Percentiles rank a stretch among this genome's conserved stretches.
Evolutionary conservation across 805 yeast species (phyloP).

Genomic region (Blastobotrys terrestris): DNA sequence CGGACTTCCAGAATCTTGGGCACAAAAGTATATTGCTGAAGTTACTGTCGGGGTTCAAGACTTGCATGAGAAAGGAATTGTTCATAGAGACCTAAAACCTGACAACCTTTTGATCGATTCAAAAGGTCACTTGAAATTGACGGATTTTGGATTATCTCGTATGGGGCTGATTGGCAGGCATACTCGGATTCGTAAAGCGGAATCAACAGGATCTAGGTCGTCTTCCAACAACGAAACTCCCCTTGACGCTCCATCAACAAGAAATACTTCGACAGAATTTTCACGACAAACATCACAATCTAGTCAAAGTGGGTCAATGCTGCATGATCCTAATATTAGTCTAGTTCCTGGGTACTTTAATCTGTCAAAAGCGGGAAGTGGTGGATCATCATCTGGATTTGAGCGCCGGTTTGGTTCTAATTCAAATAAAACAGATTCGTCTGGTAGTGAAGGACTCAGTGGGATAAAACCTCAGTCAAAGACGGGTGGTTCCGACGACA

Average conservation of each 20-base stretch:
- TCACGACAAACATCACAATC: not conserved
- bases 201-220: not conserved
- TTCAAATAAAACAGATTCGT: not conserved
- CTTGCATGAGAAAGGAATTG: slow-evolving; percentile 79
- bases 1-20: slow-evolving; percentile 78
- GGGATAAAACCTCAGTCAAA: not conserved
- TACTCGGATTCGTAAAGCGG: slow-evolving; percentile 9
- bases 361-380: slow-evolving; percentile 9
- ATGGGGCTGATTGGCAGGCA: slow-evolving; percentile 86
- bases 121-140: slow-evolving; percentile 82
- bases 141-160: slow-evolving; percentile 91
- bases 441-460: not conserved
- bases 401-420: not conserved
- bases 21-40: slow-evolving; percentile 75
- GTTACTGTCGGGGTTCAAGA: slow-evolving; percentile 86
- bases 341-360: slow-evolving; percentile 26
- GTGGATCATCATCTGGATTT: slow-evolving; percentile 5
- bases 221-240: not conserved
- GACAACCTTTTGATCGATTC: slow-evolving; percentile 85
- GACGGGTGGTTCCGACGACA: not conserved
- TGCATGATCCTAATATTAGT: slow-evolving; percentile 25
- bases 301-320: slow-evolving; percentile 3
- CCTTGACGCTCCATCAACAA: not conserved
- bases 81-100: slow-evolving; percentile 93
- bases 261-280: slow-evolving; percentile 2